Percentiles rank a stretch among this genome's conserved stretches.
These are phyloP conservation scores for Pulveroboletus sp. DNA, from an alignment of 768 basidiomycete species.

Conservation along the genomic window DNA sequence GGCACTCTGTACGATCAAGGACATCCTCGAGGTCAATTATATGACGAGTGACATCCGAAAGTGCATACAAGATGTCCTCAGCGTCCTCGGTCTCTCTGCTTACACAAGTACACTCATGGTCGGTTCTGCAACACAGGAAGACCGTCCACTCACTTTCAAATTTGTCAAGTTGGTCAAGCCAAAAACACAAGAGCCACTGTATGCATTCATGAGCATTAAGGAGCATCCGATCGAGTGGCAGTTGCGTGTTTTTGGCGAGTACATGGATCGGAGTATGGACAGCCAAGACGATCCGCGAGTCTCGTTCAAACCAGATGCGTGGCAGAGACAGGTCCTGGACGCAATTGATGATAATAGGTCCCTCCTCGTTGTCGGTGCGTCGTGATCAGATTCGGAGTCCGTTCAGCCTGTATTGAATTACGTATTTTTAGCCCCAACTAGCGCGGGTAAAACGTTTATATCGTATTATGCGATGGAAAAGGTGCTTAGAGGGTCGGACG, in stretches of 20 bases:
- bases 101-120: constrained; percentile 28
- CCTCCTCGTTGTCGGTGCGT: constrained; percentile 59
- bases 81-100: constrained; percentile 44
- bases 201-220: constrained; percentile 51
- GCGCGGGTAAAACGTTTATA: constrained; percentile 75
- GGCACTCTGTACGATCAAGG: constrained; percentile 47
- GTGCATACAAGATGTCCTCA: constrained; percentile 38
- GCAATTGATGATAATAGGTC: constrained; percentile 55
- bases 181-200: constrained; percentile 34
- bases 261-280: constrained; percentile 71
- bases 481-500: constrained; percentile 55
- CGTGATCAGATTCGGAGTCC: neutral
- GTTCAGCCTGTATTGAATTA: neutral
- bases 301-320: constrained; percentile 61
- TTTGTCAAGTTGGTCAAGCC: constrained; percentile 53
- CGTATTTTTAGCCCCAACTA: constrained; percentile 50
- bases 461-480: constrained; percentile 76
- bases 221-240: constrained; percentile 64
- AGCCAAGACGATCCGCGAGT: constrained; percentile 53
- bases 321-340: constrained; percentile 66
- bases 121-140: constrained; percentile 11
- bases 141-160: constrained; percentile 41
- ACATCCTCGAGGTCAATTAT: constrained; percentile 34
- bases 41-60: constrained; percentile 29
- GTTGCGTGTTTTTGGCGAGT: constrained; percentile 62